These are phyloP conservation scores for Sphagnum fallax DNA, from an alignment of 228 moss, liverwort and hornwort species.

Conservation along the genomic window DNA sequence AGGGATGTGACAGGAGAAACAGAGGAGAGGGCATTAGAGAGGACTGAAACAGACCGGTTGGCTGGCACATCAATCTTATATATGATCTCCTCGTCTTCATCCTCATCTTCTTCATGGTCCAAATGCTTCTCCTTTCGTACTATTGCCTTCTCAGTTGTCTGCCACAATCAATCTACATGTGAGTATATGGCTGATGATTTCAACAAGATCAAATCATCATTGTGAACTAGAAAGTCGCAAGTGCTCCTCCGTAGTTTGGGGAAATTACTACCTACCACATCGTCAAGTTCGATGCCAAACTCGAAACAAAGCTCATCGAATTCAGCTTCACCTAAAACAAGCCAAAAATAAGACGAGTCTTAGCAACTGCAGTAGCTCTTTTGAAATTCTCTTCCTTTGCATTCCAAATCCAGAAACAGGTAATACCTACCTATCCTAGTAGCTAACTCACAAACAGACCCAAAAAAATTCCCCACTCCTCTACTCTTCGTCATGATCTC, in stretches of 20 bases:
- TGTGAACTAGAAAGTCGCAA: neutral
- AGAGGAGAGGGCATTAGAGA: neutral
- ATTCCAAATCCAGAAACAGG: no score
- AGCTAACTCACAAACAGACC: no score
- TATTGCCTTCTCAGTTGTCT: conserved; percentile 92
- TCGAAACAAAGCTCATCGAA: conserved; percentile 98
- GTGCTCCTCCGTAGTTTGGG: neutral
- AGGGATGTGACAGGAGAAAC: neutral
- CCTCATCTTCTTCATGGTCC: conserved; percentile 43
- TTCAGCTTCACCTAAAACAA: conserved; percentile 65
- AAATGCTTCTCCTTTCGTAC: conserved; percentile 94
- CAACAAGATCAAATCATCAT: conserved; percentile 2
- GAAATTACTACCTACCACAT: conserved; percentile 55
- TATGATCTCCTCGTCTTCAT: conserved; percentile 64
- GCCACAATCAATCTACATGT: conserved; percentile 2
- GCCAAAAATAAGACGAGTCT: neutral
- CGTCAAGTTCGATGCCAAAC: conserved; percentile 93
- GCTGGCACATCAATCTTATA: conserved; percentile 98
- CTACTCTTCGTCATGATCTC: no score
- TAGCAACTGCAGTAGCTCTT: neutral
- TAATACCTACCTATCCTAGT: neutral
- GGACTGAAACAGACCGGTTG: conserved; percentile 58
- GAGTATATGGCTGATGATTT: neutral
- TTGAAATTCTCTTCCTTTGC: no score
- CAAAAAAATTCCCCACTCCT: no score